A percentile compares a stretch with the other conserved stretches of the same genome.
These are phyloP conservation scores for Akanthomyces lecanii DNA, from an alignment of 2,329 filamentous ascomycete genomes.

Conservation along the genomic window DNA sequence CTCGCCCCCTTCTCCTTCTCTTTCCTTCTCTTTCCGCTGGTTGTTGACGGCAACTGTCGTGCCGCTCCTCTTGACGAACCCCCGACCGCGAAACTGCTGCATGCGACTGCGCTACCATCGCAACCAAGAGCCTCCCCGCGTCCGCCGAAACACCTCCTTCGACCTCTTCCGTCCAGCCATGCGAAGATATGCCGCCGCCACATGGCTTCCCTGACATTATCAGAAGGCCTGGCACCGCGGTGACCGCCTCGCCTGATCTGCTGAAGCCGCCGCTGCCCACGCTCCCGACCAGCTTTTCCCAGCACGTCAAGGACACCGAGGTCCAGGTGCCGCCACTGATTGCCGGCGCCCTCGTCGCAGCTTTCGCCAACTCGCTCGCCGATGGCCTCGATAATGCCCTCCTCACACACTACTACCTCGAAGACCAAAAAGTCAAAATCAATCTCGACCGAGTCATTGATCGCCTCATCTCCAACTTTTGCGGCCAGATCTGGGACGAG, in stretches of 20 bases:
- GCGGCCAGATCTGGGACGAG: conserved; percentile 33
- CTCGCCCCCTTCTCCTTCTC: not conserved
- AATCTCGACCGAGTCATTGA: conserved; percentile 36
- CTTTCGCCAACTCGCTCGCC: conserved; percentile 33
- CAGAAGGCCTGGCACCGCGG: conserved; percentile 22
- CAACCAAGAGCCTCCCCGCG: not conserved
- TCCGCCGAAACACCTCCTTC: not conserved
- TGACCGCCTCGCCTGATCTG: conserved; percentile 14
- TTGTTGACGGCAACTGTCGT: not conserved
- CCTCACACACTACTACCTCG: conserved; percentile 35
- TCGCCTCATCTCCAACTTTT: conserved; percentile 32
- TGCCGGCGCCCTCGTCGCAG: conserved; percentile 31
- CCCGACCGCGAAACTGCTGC: not conserved
- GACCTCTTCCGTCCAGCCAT: conserved; percentile 21
- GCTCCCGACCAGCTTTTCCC: conserved; percentile 27
- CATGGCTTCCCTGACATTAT: conserved; percentile 25
- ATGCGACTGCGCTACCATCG: conserved; percentile 9
- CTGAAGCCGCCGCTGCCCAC: conserved; percentile 34
- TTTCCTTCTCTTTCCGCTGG: not conserved
- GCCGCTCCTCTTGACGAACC: not conserved
- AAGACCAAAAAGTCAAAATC: conserved; percentile 29
- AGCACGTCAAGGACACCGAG: conserved; percentile 28
- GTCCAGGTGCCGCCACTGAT: conserved; percentile 34
- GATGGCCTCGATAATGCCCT: conserved; percentile 34
- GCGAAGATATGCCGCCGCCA: conserved; percentile 29